Conservation (phyloP, 2,329 filamentous ascomycete species). For the Sphaerostilbella broomeana region DNA sequence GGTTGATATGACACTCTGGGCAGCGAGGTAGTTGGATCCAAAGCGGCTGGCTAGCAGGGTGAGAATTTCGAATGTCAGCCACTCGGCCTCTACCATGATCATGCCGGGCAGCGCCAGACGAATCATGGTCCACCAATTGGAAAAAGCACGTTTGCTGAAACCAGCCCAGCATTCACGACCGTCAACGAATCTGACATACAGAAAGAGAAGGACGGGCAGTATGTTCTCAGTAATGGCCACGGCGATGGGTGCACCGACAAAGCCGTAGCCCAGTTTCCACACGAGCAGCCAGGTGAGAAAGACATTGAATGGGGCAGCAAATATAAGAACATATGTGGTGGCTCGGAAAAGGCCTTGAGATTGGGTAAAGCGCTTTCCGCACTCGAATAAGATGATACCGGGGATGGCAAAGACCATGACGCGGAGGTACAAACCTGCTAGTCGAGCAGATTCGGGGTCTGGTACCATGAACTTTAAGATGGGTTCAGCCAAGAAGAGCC, state of each 20-base stretch:
- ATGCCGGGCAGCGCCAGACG: conserved; percentile 81
- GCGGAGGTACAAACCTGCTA: conserved; percentile 67
- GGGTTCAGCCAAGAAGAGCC: conserved; percentile 56
- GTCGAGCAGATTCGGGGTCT: conserved; percentile 52
- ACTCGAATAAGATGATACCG: conserved; percentile 70
- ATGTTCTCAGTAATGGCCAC: conserved; percentile 73
- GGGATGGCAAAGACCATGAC: conserved; percentile 68
- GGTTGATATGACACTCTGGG: conserved; percentile 78
- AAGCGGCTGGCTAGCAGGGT: conserved; percentile 78
- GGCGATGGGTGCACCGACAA: conserved; percentile 75
- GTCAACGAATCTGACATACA: conserved; percentile 68
- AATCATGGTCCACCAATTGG: conserved; percentile 78
- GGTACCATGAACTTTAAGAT: conserved; percentile 49
- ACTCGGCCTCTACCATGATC: conserved; percentile 91
- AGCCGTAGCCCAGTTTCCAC: conserved; percentile 63
- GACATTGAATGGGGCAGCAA: conserved; percentile 71
- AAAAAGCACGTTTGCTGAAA: conserved; percentile 61
- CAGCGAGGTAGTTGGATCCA: conserved; percentile 71
- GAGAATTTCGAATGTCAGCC: conserved; percentile 85
- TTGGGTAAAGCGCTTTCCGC: conserved; percentile 73
- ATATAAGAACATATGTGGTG: conserved; percentile 67
- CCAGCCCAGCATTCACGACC: conserved; percentile 81
- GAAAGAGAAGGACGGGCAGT: conserved; percentile 67
- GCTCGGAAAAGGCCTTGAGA: conserved; percentile 76
- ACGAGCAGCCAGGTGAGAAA: conserved; percentile 75